Percentiles rank a stretch among this genome's conserved stretches.
Conservation (phyloP, 2,329 filamentous ascomycete genomes). For the Teratosphaeria viscida region DNA sequence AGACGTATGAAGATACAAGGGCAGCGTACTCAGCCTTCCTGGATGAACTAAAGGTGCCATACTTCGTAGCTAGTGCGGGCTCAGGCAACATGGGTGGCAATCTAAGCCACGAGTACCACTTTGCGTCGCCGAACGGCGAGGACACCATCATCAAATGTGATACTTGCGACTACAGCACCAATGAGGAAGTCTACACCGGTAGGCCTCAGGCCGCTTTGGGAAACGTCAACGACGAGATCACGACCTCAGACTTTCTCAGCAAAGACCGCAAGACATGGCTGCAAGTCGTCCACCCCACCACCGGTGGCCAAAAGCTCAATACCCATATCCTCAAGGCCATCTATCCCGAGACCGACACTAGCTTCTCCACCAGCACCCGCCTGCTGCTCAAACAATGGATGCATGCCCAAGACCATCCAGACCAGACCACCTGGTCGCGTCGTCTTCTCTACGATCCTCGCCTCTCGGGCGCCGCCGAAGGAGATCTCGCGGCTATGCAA, state of each 20-base stretch:
- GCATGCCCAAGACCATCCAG: background rate
- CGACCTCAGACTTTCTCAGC: conserved; percentile 36
- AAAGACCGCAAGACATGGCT: conserved; percentile 58
- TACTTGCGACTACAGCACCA: conserved; percentile 65
- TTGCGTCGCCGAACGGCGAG: conserved; percentile 68
- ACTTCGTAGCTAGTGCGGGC: conserved; percentile 76
- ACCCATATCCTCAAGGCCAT: conserved; percentile 56
- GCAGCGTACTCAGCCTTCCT: conserved; percentile 68
- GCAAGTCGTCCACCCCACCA: conserved; percentile 44
- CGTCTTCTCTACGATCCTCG: conserved; percentile 1
- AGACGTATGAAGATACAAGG: conserved; percentile 68
- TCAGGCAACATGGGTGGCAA: conserved; percentile 95
- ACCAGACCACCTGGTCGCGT: background rate
- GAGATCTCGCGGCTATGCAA: background rate
- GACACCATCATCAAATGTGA: conserved; percentile 71
- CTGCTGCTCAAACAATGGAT: background rate
- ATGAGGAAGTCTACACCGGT: conserved; percentile 61
- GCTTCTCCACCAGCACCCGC: background rate
- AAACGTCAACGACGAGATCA: background rate
- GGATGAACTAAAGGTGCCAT: conserved; percentile 69
- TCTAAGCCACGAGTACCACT: conserved; percentile 90
- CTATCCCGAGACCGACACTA: conserved; percentile 57
- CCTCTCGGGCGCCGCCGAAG: background rate
- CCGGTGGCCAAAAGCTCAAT: conserved; percentile 35
- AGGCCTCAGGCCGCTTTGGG: background rate